phyloP scores from a whole-genome alignment of 192 early-diverging fungal species.

The Spinellus fusiger region DNA sequence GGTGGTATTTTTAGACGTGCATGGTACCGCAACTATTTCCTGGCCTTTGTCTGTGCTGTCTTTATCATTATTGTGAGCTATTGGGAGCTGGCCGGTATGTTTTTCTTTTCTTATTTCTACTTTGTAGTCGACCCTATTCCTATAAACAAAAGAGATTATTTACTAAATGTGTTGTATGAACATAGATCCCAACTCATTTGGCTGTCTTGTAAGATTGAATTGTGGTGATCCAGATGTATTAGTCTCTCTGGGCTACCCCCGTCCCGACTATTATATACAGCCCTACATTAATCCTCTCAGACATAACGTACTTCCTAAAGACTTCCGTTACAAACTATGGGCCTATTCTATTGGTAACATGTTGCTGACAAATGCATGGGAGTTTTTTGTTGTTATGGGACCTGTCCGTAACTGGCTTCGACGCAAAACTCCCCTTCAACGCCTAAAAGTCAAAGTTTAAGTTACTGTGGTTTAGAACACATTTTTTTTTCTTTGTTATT shows the following conservation, averaged over 20 bases:
- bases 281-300: constrained; percentile 48
- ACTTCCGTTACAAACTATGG: constrained; percentile 50
- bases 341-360: constrained; percentile 43
- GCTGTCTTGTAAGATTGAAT: constrained; percentile 55
- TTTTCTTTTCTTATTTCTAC: not conserved
- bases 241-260: constrained; percentile 28
- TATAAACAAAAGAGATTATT: not conserved
- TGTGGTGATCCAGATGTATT: constrained; percentile 50
- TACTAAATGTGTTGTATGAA: not conserved
- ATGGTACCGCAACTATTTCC: constrained; percentile 44
- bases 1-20: constrained; percentile 43
- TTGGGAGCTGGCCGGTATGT: constrained; percentile 40
- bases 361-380: constrained; percentile 31
- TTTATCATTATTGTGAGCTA: constrained; percentile 46
- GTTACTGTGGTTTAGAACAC: too few relatives aligned
- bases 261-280: constrained; percentile 38
- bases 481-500: too few relatives aligned
- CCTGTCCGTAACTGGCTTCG: constrained; percentile 35
- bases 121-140: not conserved
- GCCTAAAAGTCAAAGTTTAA: constrained; percentile 37
- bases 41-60: constrained; percentile 31
- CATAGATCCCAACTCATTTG: constrained; percentile 51
- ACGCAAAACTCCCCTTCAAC: constrained; percentile 21
- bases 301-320: constrained; percentile 55
- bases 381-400: constrained; percentile 41